Evolutionary conservation across 345 rosid species (phyloP).

Genomic region (Sisymbrium altissimum): DNA sequence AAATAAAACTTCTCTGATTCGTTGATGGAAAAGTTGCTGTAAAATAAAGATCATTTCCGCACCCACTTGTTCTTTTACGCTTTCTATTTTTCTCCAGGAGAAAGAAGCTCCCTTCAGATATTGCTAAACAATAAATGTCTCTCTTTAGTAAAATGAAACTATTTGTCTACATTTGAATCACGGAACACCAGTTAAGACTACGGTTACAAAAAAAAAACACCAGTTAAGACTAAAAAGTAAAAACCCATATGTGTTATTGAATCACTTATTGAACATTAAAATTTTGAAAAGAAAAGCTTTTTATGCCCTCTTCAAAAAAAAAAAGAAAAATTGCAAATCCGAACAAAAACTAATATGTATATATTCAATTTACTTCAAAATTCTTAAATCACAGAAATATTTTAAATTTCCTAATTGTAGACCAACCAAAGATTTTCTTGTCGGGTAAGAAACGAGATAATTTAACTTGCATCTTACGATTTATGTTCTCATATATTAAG

Average conservation of each 20-base stretch:
- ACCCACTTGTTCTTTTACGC: constrained; percentile 8
- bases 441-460: constrained; percentile 5
- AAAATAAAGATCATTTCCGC: constrained; percentile 11
- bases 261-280: too few species aligned
- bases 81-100: neutral
- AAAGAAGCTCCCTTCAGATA: constrained; percentile 10
- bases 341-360: neutral
- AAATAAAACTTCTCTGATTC: constrained; percentile 1
- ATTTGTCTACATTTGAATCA: neutral
- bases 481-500: constrained; percentile 10
- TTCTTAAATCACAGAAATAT: neutral
- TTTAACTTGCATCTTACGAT: constrained; percentile 18
- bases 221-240: neutral
- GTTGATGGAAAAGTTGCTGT: constrained; percentile 5
- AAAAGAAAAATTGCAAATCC: neutral
- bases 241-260: too few species aligned
- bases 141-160: neutral
- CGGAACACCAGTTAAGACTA: constrained; percentile 10
- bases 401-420: neutral
- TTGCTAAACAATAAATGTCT: constrained; percentile 10
- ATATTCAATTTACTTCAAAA: neutral
- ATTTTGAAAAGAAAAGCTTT: too few species aligned
- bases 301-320: too few species aligned
- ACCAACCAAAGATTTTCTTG: neutral
- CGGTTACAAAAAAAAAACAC: too few species aligned